A percentile compares a stretch with the other conserved stretches of the same genome.
These are phyloP conservation scores for Uronychia binucleata DNA, from an alignment of 73 alveolate species.

Conservation along the genomic window DNA sequence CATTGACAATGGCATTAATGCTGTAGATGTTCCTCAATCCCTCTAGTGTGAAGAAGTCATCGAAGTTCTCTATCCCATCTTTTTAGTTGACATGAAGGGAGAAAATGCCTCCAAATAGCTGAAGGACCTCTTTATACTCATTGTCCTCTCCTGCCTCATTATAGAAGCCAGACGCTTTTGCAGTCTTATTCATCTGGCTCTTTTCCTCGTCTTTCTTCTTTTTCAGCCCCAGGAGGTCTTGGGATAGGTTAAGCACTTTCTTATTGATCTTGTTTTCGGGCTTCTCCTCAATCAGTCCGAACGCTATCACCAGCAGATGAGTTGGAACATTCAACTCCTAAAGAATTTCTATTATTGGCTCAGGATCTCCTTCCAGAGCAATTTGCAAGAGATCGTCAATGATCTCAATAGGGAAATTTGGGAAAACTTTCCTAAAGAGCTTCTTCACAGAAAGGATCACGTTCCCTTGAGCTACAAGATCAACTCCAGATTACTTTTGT, in stretches of 20 bases:
- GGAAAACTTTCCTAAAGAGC: neutral
- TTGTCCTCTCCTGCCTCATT: neutral
- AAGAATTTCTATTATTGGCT: neutral
- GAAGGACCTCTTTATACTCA: neutral
- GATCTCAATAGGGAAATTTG: constrained; percentile 7
- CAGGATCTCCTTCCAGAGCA: constrained; percentile 18
- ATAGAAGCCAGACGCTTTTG: neutral
- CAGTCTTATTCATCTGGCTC: neutral
- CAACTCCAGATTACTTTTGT: neutral
- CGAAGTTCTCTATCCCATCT: neutral
- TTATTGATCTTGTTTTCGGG: neutral
- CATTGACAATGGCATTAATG: neutral
- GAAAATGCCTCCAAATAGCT: neutral
- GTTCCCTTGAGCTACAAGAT: neutral
- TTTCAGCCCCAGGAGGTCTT: neutral
- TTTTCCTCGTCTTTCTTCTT: neutral
- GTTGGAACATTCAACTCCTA: constrained; percentile 2
- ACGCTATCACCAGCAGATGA: neutral
- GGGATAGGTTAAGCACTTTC: neutral
- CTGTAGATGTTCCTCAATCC: neutral
- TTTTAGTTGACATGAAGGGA: neutral
- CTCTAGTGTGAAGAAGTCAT: neutral
- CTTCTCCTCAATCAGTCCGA: neutral
- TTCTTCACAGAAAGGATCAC: constrained; percentile 17
- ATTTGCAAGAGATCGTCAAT: neutral